Base-by-base conservation (phyloP, 2,329 filamentous ascomycete genomes). In the Pseudopithomyces maydicus region DNA sequence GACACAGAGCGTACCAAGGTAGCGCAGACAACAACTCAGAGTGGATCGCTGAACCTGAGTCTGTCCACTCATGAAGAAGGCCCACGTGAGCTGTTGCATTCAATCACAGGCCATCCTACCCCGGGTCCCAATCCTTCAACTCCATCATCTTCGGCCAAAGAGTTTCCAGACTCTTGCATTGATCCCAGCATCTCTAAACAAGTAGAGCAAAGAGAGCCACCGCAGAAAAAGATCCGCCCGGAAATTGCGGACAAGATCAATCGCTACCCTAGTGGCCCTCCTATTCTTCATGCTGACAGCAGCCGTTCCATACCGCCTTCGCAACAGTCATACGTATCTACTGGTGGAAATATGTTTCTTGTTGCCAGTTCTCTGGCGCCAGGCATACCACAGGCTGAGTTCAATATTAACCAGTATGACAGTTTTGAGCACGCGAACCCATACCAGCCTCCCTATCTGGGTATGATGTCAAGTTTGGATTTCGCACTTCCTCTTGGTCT, bases 331-430 rank as follows among this genome's bases (percentile, higher is more conserved):
- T 50, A 45, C 32, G 45, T 45, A 10, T 57, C 55, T 22, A 39
- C 50, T 14, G 39, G 54, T 33, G 51, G 44, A 7, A 50, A 46
- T 2, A 26, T 44, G 3, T 8, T 42, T 23, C 26, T 20, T 17
- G 12, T 19, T n/a, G 14, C 29, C 4, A 44, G 11, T 15, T 44
- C 26, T 6, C 19, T 39, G 11, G 1, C 44, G 22, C 38, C 23
- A 1, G 26, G 33, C 14, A 12, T 22, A 11, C 23, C 36, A 5
- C 23, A 26, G 2, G 22, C 50, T 8, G 33, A 35, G 15, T 57
- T 33, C 50, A 50, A 41, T 29, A 23, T 54, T n/a, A 57, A 54
- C 23, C 55, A 54, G 22, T 57, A 57, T 32, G 55, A 49, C 32
- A 45, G 45, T 15, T 46, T 38, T 23, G 39, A 20, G 15, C 32